Evolutionary conservation across 2,329 filamentous ascomycete species (phyloP).

Genomic region (Arthrobotrys musiformis): DNA sequence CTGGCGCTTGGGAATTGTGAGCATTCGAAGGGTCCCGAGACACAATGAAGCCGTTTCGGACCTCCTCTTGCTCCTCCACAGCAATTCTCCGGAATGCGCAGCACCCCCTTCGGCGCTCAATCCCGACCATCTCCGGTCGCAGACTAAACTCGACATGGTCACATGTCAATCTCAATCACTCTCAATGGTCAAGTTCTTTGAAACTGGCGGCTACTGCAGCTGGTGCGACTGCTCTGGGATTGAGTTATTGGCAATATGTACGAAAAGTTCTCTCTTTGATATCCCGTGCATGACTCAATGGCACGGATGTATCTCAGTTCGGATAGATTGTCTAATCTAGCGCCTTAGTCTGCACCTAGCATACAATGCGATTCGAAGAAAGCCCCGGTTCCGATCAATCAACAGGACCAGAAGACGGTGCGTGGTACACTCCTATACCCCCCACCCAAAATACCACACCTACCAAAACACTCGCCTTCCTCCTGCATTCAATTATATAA

Average conservation of each 20-base stretch:
- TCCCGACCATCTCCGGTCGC: slow-evolving; percentile 39
- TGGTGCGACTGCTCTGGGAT: slow-evolving; percentile 35
- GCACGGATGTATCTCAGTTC: neutral
- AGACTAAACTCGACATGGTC: slow-evolving; percentile 44
- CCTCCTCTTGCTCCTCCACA: slow-evolving; percentile 31
- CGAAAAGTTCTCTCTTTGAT: neutral
- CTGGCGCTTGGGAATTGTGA: no score
- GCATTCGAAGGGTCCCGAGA: neutral
- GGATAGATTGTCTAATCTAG: slow-evolving; percentile 2
- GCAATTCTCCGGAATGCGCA: slow-evolving; percentile 26
- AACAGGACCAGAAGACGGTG: slow-evolving; percentile 52
- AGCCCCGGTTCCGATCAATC: slow-evolving; percentile 33
- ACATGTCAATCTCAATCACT: neutral
- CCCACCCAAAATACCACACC: slow-evolving; percentile 58
- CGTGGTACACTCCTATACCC: slow-evolving; percentile 21
- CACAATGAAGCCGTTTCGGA: slow-evolving; percentile 37
- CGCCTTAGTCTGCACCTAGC: slow-evolving; percentile 21
- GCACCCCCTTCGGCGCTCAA: slow-evolving; percentile 9
- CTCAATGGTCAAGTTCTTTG: slow-evolving; percentile 24
- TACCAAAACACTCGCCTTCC: no score
- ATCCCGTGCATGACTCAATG: neutral
- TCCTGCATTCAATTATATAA: no score
- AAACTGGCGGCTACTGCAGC: slow-evolving; percentile 30
- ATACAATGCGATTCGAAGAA: slow-evolving; percentile 55
- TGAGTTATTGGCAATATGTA: slow-evolving; percentile 50